phyloP scores from a whole-genome alignment of 768 basidiomycete genomes.

The Paxillus ammoniavirescens region DNA sequence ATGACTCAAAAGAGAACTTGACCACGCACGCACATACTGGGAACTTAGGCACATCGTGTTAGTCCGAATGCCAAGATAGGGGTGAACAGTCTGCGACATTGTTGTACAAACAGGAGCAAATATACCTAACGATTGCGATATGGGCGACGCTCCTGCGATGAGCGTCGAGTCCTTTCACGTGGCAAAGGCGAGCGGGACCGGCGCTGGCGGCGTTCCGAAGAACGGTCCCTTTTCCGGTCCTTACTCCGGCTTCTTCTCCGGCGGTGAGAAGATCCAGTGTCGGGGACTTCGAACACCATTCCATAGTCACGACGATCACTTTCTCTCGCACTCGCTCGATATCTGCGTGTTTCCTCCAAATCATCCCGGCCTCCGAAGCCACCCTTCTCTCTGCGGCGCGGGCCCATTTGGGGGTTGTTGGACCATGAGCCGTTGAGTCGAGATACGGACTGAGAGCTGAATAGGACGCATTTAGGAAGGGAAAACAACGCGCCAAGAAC shows the following conservation, averaged over 20 bases:
- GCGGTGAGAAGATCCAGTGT: slow-evolving; percentile 31
- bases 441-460: slow-evolving; percentile 90
- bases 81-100: not conserved
- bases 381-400: slow-evolving; percentile 33
- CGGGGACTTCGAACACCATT: slow-evolving; percentile 85
- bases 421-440: slow-evolving; percentile 82
- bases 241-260: slow-evolving; percentile 51
- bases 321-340: slow-evolving; percentile 41
- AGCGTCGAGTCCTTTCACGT: slow-evolving; percentile 33
- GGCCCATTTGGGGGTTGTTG: slow-evolving; percentile 62
- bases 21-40: slow-evolving; percentile 20
- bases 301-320: slow-evolving; percentile 48
- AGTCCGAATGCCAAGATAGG: slow-evolving; percentile 17
- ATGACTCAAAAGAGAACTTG: not conserved
- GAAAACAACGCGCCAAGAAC: slow-evolving; percentile 4
- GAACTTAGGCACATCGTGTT: not conserved
- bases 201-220: slow-evolving; percentile 21
- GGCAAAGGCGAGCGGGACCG: slow-evolving; percentile 24
- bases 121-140: slow-evolving; percentile 13
- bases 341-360: slow-evolving; percentile 68
- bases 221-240: slow-evolving; percentile 35
- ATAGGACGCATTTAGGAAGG: slow-evolving; percentile 17
- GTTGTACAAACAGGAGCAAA: slow-evolving; percentile 26
- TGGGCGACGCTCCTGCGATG: slow-evolving; percentile 28
- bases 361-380: slow-evolving; percentile 75